These are phyloP conservation scores for Fusarium napiforme DNA, from an alignment of 2,329 filamentous ascomycete species.

Conservation along the genomic window DNA sequence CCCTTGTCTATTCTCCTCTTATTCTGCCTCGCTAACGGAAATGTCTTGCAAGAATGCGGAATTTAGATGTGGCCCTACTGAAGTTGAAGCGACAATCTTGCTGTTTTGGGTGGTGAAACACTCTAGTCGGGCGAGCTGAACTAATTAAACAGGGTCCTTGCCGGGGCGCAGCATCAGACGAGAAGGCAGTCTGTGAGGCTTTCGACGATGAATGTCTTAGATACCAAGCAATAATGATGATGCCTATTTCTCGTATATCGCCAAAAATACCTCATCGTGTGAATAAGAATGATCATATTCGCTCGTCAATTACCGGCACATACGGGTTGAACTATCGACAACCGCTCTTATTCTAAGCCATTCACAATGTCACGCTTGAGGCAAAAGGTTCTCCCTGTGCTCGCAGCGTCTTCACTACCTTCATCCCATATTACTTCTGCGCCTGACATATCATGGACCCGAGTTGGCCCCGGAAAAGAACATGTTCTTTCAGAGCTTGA, in stretches of 20 bases:
- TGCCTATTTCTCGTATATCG: not conserved
- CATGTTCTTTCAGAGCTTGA: conserved; percentile 33
- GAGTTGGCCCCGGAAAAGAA: conserved; percentile 20
- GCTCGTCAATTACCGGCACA: not conserved
- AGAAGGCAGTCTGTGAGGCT: conserved; percentile 17
- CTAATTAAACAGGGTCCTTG: conserved; percentile 5
- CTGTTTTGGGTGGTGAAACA: conserved; percentile 19
- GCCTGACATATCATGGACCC: conserved; percentile 30
- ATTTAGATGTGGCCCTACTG: conserved; percentile 4
- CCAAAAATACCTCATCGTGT: not conserved
- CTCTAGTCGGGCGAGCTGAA: conserved; percentile 27
- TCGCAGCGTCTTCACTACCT: conserved; percentile 8
- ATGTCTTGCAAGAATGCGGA: conserved; percentile 12
- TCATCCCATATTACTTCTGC: conserved; percentile 25
- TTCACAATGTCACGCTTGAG: conserved; percentile 28
- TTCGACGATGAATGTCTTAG: not conserved
- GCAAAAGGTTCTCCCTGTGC: conserved; percentile 24
- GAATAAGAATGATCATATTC: not conserved
- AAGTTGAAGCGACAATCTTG: conserved; percentile 13
- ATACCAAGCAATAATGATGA: not conserved
- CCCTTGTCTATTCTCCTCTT: not conserved
- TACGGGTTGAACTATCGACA: not conserved
- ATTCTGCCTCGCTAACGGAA: conserved; percentile 24
- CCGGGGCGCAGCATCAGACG: conserved; percentile 29
- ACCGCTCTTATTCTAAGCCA: not conserved